Evolutionary conservation across 2,329 filamentous ascomycete genomes (phyloP).

Genomic region (Clathrospora elynae): DNA sequence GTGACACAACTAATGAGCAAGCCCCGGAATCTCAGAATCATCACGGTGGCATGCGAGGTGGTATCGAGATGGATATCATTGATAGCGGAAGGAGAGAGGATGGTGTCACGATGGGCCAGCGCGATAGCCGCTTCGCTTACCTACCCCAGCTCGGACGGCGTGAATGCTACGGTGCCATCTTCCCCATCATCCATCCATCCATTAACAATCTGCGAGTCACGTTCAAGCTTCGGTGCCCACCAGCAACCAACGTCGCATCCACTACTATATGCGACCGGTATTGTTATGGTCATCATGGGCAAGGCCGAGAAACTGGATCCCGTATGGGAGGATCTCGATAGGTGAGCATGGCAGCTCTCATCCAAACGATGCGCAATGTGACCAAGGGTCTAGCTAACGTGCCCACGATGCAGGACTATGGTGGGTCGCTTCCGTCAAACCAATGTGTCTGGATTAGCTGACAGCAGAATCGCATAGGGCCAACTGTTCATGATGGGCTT

Average conservation of each 20-base stretch:
- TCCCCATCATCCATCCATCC: slow-evolving; percentile 39
- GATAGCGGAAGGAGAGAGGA: slow-evolving; percentile 22
- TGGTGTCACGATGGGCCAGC: slow-evolving; percentile 30
- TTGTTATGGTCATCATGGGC: slow-evolving; percentile 60
- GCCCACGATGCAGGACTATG: slow-evolving; percentile 51
- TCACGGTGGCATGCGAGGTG: slow-evolving; percentile 36
- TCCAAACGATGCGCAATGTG: slow-evolving; percentile 33
- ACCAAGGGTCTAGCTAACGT: slow-evolving; percentile 42
- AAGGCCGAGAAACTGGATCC: slow-evolving; percentile 53
- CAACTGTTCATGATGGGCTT: slow-evolving; percentile 84
- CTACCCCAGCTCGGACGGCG: slow-evolving; percentile 26
- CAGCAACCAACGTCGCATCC: slow-evolving; percentile 31
- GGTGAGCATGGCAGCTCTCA: slow-evolving; percentile 58
- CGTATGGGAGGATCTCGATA: slow-evolving; percentile 75
- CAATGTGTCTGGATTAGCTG: slow-evolving; percentile 31
- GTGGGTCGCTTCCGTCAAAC: slow-evolving; percentile 37
- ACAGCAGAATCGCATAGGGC: slow-evolving; percentile 64
- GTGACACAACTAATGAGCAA: slow-evolving; percentile 35
- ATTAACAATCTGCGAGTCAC: slow-evolving; percentile 43
- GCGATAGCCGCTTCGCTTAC: slow-evolving; percentile 30
- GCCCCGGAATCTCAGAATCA: slow-evolving; percentile 8
- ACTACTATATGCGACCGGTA: slow-evolving; percentile 26
- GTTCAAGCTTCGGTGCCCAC: slow-evolving; percentile 39
- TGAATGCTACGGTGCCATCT: slow-evolving; percentile 46
- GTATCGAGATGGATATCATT: slow-evolving; percentile 33